Evolutionary conservation across 352 stramenopile genomes (phyloP).

Genomic region (Globisporangium paroecandrum): DNA sequence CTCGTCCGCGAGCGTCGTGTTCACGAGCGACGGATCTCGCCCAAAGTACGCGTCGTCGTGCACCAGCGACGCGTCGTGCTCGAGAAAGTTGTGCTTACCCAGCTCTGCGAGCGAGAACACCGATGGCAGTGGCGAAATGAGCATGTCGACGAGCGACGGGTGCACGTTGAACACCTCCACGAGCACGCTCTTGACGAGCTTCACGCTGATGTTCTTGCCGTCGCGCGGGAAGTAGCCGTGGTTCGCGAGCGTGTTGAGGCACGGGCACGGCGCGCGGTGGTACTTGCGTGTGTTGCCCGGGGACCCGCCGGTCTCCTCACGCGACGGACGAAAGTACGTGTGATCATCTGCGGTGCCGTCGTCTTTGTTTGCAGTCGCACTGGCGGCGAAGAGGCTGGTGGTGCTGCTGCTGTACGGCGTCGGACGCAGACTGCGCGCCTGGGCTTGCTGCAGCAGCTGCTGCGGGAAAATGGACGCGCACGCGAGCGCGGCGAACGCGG

Average conservation of each 20-base stretch:
- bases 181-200: slow-evolving; percentile 35
- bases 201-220: slow-evolving; percentile 44
- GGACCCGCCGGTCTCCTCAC: slow-evolving; percentile 37
- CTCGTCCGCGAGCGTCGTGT: slow-evolving; percentile 35
- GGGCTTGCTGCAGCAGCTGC: slow-evolving; percentile 1
- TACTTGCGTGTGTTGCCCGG: slow-evolving; percentile 36
- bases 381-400: slow-evolving; percentile 8
- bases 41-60: slow-evolving; percentile 51
- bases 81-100: slow-evolving; percentile 53
- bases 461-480: background rate
- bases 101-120: slow-evolving; percentile 54
- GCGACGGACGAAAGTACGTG: slow-evolving; percentile 40
- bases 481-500: background rate
- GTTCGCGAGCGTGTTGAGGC: slow-evolving; percentile 70
- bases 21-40: slow-evolving; percentile 40
- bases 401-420: background rate
- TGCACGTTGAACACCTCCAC: slow-evolving; percentile 53
- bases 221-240: slow-evolving; percentile 61
- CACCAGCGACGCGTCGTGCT: slow-evolving; percentile 71
- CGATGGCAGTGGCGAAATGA: slow-evolving; percentile 29
- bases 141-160: slow-evolving; percentile 26
- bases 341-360: slow-evolving; percentile 18
- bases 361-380: background rate
- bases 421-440: slow-evolving; percentile 11
- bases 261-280: slow-evolving; percentile 60